phyloP scores from a whole-genome alignment of 2,329 filamentous ascomycete genomes.

The Fusarium siculi region DNA sequence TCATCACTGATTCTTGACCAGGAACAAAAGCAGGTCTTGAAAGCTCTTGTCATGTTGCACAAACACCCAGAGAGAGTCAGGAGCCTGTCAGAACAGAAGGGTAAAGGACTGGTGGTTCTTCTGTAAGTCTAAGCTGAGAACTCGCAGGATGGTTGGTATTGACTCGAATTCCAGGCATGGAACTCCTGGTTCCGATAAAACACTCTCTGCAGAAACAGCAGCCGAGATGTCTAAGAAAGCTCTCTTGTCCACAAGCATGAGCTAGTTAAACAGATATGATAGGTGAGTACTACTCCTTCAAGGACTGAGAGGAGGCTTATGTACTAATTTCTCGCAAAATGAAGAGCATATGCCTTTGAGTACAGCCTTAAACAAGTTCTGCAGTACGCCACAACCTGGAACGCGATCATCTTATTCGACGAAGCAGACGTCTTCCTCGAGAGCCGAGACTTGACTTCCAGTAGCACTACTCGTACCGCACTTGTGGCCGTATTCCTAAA shows the following conservation, averaged over 20 bases:
- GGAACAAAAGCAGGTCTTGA: not conserved
- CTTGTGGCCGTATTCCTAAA: not conserved
- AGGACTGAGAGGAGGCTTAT: rapidly evolving
- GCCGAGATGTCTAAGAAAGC: not conserved
- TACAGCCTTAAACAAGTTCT: not conserved
- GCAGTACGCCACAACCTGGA: not conserved
- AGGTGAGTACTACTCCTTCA: rapidly evolving
- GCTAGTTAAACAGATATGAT: not conserved
- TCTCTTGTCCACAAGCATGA: not conserved
- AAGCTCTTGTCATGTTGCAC: not conserved
- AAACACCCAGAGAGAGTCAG: not conserved
- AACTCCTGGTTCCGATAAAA: not conserved
- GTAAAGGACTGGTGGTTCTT: not conserved
- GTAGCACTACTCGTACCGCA: not conserved
- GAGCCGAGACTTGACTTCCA: not conserved
- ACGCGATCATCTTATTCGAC: not conserved
- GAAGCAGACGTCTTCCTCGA: not conserved
- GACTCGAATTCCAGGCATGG: not conserved
- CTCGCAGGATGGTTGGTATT: rapidly evolving
- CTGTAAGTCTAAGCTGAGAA: rapidly evolving
- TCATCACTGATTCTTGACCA: not conserved
- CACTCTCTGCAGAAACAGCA: not conserved
- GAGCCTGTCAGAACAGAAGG: not conserved
- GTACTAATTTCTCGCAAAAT: rapidly evolving
- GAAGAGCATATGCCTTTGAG: not conserved